Conservation (phyloP, 2,329 filamentous ascomycete species). For the Phoma sp. region DNA sequence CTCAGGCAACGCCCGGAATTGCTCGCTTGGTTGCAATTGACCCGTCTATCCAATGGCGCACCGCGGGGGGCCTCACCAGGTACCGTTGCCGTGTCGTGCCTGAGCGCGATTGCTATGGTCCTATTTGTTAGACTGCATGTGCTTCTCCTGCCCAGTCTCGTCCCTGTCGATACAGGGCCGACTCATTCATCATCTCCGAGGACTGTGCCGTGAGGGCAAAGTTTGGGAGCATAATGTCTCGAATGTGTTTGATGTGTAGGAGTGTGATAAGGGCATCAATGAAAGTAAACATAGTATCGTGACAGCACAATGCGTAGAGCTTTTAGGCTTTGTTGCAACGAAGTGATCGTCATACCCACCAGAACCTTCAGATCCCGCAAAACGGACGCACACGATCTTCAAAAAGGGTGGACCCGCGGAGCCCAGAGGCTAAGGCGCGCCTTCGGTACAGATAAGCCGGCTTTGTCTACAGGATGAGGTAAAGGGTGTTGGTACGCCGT, state of each 20-base stretch:
- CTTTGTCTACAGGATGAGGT: slow-evolving; percentile 11
- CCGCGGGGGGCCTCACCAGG: slow-evolving; percentile 9
- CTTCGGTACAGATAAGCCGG: slow-evolving; percentile 12
- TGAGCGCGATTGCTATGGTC: slow-evolving; percentile 2
- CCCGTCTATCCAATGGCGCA: slow-evolving; percentile 6
- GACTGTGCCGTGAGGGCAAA: not conserved
- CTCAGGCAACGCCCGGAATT: slow-evolving; percentile 1
- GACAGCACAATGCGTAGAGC: slow-evolving; percentile 3
- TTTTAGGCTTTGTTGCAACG: not conserved
- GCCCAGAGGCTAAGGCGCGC: slow-evolving; percentile 1
- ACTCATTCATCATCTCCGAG: slow-evolving; percentile 13
- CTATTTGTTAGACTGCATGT: slow-evolving; percentile 1
- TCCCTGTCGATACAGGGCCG: slow-evolving; percentile 8
- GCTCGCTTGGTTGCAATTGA: not conserved
- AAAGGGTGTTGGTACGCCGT: slow-evolving; percentile 13
- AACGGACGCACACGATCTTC: slow-evolving; percentile 11
- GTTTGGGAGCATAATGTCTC: slow-evolving; percentile 8
- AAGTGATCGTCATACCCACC: slow-evolving; percentile 8
- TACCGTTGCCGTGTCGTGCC: slow-evolving; percentile 8
- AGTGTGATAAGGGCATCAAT: not conserved
- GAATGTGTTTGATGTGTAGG: slow-evolving; percentile 6
- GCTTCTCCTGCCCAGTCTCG: slow-evolving; percentile 1
- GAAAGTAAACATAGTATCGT: slow-evolving; percentile 1
- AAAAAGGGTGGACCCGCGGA: slow-evolving; percentile 6
- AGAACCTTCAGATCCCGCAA: not conserved